Base-by-base conservation (phyloP, 768 basidiomycete species). In the Gloeophyllum trabeum region DNA sequence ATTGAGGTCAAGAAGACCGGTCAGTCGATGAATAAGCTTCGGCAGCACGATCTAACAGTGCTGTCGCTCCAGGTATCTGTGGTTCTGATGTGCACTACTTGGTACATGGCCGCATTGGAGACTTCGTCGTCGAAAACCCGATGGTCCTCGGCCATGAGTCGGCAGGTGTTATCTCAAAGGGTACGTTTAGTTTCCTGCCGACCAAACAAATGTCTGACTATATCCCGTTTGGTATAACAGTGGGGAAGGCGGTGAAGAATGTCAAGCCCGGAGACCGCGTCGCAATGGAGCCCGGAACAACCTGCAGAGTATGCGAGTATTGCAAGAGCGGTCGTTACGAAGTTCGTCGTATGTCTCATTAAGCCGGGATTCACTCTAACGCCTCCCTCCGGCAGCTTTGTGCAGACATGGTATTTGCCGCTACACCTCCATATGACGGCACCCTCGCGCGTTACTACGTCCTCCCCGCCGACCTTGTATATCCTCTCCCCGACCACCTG, bases 131-230 rank as follows among this genome's bases (percentile, higher is more conserved):
- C 46, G 63, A 80, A 44, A 71, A 71, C 26, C 88, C 89, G 0
- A 91, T 90, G 82, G 86, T 91, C 39, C 79, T 97, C 35, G 94
- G 94, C 16, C 94, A 98, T 55, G 94, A 98, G 64, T 90, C 89
- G 2, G 69, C 89, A 21, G 92, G 90, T 7, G 62, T 90, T 38
- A 62, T 96, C 39, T 65, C 63, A 43, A 81, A 80, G 66, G 73
- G 84, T 81, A 47, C 41, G 51, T 30, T 10, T 28, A n/a, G n/a
- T n/a, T n/a, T n/a, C n/a, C n/a, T n/a, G n/a, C n/a, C n/a, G n/a
- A n/a, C n/a, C n/a, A n/a, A n/a, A n/a, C n/a, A n/a, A n/a, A n/a
- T n/a, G n/a, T n/a, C n/a, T n/a, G n/a, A n/a, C n/a, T n/a, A n/a
- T n/a, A n/a, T n/a, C n/a, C n/a, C n/a, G n/a, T n/a, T n/a, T n/a